Evolutionary conservation across 1,284 basidiomycete species (phyloP).

Genomic region (Tylopilus sp.): DNA sequence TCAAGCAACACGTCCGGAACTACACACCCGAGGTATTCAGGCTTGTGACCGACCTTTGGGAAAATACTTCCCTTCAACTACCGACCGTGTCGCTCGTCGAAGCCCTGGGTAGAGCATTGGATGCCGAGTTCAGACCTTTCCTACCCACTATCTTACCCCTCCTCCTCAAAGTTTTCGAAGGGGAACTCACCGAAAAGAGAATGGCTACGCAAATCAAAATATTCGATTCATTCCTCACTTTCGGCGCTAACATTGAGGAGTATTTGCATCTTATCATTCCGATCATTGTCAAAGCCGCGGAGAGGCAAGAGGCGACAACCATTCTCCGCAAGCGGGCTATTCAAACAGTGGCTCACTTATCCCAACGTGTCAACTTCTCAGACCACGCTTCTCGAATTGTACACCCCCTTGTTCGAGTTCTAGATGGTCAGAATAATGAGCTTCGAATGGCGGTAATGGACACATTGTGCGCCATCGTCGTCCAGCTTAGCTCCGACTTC

Average conservation of each 20-base stretch:
- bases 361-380: slow-evolving; percentile 95
- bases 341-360: slow-evolving; percentile 86
- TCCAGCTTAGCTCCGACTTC: slow-evolving; percentile 94
- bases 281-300: slow-evolving; percentile 89
- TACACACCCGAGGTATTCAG: slow-evolving; percentile 81
- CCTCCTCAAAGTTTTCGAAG: slow-evolving; percentile 88
- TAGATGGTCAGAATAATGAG: slow-evolving; percentile 78
- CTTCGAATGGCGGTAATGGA: slow-evolving; percentile 88
- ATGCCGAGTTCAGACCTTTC: slow-evolving; percentile 97
- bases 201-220: slow-evolving; percentile 83
- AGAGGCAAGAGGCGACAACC: slow-evolving; percentile 73
- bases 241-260: slow-evolving; percentile 96
- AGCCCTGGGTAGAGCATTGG: slow-evolving; percentile 89
- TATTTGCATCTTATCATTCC: slow-evolving; percentile 97
- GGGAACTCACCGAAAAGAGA: slow-evolving; percentile 75
- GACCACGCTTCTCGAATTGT: slow-evolving; percentile 97
- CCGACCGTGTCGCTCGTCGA: slow-evolving; percentile 94
- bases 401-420: slow-evolving; percentile 88
- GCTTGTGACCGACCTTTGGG: slow-evolving; percentile 87
- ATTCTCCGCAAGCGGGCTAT: slow-evolving; percentile 85
- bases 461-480: slow-evolving; percentile 85
- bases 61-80: slow-evolving; percentile 79
- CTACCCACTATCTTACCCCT: slow-evolving; percentile 90
- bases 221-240: slow-evolving; percentile 90
- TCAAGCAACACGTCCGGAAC: slow-evolving; percentile 96